These are phyloP conservation scores for Pythium aquatile DNA, from an alignment of 352 stramenopile genomes.

Conservation along the genomic window DNA sequence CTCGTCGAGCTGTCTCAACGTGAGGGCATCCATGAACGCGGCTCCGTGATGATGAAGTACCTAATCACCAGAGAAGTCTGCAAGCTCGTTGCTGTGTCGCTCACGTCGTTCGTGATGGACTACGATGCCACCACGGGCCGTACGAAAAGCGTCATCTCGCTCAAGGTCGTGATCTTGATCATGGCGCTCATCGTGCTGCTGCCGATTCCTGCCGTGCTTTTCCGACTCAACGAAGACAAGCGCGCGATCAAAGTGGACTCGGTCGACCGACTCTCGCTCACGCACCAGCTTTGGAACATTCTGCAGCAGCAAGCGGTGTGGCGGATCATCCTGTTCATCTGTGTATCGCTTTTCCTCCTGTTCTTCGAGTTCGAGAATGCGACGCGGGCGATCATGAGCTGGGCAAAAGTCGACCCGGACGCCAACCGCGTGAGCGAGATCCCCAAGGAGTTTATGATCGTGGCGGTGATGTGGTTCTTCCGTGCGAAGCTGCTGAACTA, in stretches of 20 bases:
- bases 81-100: constrained; percentile 37
- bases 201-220: constrained; percentile 64
- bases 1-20: constrained; percentile 76
- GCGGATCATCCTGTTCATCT: constrained; percentile 74
- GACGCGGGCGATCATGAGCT: constrained; percentile 43
- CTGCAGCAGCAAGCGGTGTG: constrained; percentile 75
- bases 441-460: constrained; percentile 41
- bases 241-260: constrained; percentile 73
- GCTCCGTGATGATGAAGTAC: constrained; percentile 64
- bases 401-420: constrained; percentile 43
- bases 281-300: constrained; percentile 66
- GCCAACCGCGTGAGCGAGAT: constrained; percentile 41
- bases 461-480: constrained; percentile 49
- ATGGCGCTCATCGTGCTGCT: constrained; percentile 62
- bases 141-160: constrained; percentile 46
- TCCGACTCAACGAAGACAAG: constrained; percentile 65
- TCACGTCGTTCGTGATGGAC: constrained; percentile 32
- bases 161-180: constrained; percentile 72
- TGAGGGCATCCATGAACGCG: constrained; percentile 72
- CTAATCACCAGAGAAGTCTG: constrained; percentile 49
- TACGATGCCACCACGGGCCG: constrained; percentile 32
- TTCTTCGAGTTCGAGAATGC: constrained; percentile 70
- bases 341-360: constrained; percentile 49
- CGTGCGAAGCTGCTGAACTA: constrained; percentile 66
- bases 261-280: constrained; percentile 55